These are phyloP conservation scores for Boletus tylopilopsis DNA, from an alignment of 768 basidiomycete genomes.

Conservation along the genomic window DNA sequence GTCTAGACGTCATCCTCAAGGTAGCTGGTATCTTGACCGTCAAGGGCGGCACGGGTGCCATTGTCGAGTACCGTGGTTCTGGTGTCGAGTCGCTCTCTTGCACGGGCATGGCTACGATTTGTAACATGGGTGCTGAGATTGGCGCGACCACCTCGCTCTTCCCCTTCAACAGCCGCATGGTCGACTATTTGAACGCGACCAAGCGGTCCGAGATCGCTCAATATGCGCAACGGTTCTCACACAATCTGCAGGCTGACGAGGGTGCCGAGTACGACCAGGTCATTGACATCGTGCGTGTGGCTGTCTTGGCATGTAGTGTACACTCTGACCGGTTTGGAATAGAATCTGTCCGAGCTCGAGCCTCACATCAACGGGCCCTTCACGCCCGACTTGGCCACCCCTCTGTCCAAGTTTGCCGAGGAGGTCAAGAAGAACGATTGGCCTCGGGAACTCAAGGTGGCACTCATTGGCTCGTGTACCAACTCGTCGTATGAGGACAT, in stretches of 20 bases:
- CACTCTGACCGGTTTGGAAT: background rate
- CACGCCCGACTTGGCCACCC: slow-evolving; percentile 99
- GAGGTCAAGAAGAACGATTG: slow-evolving; percentile 94
- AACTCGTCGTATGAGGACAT: slow-evolving; percentile 99
- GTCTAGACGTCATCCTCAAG: slow-evolving; percentile 92
- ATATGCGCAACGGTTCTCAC: slow-evolving; percentile 84
- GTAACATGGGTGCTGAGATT: slow-evolving; percentile 99
- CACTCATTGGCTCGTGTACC: slow-evolving; percentile 98
- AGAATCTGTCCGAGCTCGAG: slow-evolving; percentile 96
- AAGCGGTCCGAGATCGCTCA: slow-evolving; percentile 82
- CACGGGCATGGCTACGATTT: slow-evolving; percentile 99
- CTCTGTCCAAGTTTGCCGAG: slow-evolving; percentile 90
- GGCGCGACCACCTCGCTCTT: slow-evolving; percentile 98
- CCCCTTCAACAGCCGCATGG: slow-evolving; percentile 98
- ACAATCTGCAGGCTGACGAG: slow-evolving; percentile 88
- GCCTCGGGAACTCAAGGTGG: slow-evolving; percentile 97
- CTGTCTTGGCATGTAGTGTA: background rate
- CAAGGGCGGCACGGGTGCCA: slow-evolving; percentile 98
- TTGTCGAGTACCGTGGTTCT: slow-evolving; percentile 94
- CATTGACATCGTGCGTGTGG: slow-evolving; percentile 82
- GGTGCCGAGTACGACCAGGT: slow-evolving; percentile 89
- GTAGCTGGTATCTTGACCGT: slow-evolving; percentile 98
- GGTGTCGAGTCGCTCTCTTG: slow-evolving; percentile 95
- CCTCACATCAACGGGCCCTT: slow-evolving; percentile 99
- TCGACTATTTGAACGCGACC: slow-evolving; percentile 90